Evolutionary conservation across 257 asterid species (phyloP), one percentile per base, ranked within the genome.

Genomic region (Nicotiana otophora): DNA sequence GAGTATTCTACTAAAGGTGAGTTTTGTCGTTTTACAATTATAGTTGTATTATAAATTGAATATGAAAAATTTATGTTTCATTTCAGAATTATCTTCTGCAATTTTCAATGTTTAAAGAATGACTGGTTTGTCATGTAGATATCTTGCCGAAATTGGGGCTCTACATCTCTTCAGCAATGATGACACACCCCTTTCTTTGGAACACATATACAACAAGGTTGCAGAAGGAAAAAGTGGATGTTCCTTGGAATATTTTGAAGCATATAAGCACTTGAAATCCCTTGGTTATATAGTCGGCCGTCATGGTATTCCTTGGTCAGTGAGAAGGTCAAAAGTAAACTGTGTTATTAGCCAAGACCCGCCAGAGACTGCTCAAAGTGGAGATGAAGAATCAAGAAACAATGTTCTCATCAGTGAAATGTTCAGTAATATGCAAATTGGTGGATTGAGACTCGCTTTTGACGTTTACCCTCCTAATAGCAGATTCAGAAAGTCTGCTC

Each of bases 281-380:
- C 98, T 96, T 48, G 99, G 98, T 81, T 95, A 93, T 84, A 83
- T 95, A 67, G 93, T 95, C 60, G 89, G 96, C 15, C 91, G 91
- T 17, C 94, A 93, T 62, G 91, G 89, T 12, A 84, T 89, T 51
- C 91, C 93, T 85, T 93, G 98, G 96, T 85, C 92, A 42, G 77
- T 81, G 83, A 92, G 89, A 91, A 87, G 85, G 55, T 83, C 31
- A 33, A 88, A 84, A 78, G 72, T 6, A 23, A 81, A 79, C 60
- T 62, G 68, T 16, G 15, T 14, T 42, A 65, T 67, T 84, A 64
- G 60, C 30, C 88, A 85, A 63, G 89, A 81, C 75, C 26, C 53
- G 2, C 20, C 78, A 16, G 84, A 85, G 20, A 36, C 31, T 33
- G 79, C 77, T 15, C 57, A 68, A 42, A 46, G 34, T 61, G 81